A percentile compares a stretch with the other conserved stretches of the same genome.
phyloP scores from a whole-genome alignment of 345 rosid species.

The Psidium guajava region DNA sequence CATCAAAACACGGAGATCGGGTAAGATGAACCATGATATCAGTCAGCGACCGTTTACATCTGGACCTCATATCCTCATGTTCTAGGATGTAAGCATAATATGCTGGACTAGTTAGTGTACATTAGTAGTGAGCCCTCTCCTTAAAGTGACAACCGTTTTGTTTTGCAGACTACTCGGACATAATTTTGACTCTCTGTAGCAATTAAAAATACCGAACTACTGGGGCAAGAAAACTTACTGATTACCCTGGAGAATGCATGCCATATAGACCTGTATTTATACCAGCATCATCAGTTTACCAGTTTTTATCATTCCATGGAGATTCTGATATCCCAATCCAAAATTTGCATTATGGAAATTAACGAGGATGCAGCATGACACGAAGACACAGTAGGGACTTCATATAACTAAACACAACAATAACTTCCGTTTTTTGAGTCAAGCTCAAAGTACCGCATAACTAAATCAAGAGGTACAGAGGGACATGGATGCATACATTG shows the following conservation, averaged over 20 bases:
- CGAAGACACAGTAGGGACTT: neutral
- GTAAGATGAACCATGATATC: neutral
- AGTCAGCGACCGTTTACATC: neutral
- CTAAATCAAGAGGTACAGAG: neutral
- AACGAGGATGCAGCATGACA: neutral
- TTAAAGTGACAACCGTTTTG: neutral
- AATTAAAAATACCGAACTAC: neutral
- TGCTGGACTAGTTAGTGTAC: neutral
- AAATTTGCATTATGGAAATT: neutral
- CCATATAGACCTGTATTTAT: constrained; percentile 78
- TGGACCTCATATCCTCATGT: neutral
- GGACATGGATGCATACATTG: neutral
- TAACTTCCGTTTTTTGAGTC: neutral
- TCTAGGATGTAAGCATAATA: neutral
- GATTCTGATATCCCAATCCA: neutral
- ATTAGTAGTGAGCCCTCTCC: neutral
- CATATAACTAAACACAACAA: neutral
- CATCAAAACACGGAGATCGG: neutral
- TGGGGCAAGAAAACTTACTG: constrained; percentile 35
- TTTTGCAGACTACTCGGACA: neutral
- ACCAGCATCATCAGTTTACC: constrained; percentile 2
- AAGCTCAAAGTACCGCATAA: neutral
- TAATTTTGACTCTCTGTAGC: neutral
- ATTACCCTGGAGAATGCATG: constrained; percentile 69
- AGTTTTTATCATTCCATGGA: neutral